These are phyloP conservation scores for Fusarium sp. DNA, from an alignment of 2,329 filamentous ascomycete species.

Conservation along the genomic window DNA sequence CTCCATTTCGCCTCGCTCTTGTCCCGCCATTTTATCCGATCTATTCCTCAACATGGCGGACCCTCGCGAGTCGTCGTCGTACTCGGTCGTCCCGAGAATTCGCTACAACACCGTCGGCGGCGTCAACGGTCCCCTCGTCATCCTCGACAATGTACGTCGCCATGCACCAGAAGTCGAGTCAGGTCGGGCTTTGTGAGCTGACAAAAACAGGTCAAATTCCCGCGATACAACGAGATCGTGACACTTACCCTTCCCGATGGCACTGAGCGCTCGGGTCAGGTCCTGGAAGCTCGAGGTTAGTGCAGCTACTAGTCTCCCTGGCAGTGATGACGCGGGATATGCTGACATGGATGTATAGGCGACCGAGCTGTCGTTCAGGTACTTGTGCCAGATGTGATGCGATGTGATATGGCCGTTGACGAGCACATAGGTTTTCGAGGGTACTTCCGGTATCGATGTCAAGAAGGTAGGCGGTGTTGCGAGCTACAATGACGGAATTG, in stretches of 20 bases:
- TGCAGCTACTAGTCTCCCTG: slow-evolving; percentile 15
- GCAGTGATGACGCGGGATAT: slow-evolving; percentile 22
- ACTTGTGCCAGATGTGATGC: slow-evolving; percentile 45
- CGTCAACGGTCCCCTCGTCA: slow-evolving; percentile 97
- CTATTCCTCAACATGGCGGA: slow-evolving; percentile 58
- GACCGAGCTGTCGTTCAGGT: slow-evolving; percentile 96
- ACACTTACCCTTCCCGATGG: slow-evolving; percentile 95
- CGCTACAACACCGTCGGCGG: slow-evolving; percentile 98
- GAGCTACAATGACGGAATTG: slow-evolving; percentile 7
- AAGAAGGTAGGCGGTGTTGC: slow-evolving; percentile 77
- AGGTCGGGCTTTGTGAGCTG: slow-evolving; percentile 32
- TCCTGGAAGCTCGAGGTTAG: slow-evolving; percentile 94
- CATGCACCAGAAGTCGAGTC: slow-evolving; percentile 5
- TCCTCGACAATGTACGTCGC: slow-evolving; percentile 83
- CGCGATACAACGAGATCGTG: slow-evolving; percentile 97
- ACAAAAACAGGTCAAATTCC: slow-evolving; percentile 85
- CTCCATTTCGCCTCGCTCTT: slow-evolving; percentile 20
- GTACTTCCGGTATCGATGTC: slow-evolving; percentile 95
- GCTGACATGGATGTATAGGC: slow-evolving; percentile 61
- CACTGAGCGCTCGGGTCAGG: slow-evolving; percentile 90
- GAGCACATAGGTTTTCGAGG: slow-evolving; percentile 84
- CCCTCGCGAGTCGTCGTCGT: slow-evolving; percentile 67
- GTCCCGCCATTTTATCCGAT: slow-evolving; percentile 32
- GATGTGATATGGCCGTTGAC: slow-evolving; percentile 38
- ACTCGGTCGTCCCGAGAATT: slow-evolving; percentile 69